phyloP scores from a whole-genome alignment of 345 rosid genomes.

The Theobroma cacao region DNA sequence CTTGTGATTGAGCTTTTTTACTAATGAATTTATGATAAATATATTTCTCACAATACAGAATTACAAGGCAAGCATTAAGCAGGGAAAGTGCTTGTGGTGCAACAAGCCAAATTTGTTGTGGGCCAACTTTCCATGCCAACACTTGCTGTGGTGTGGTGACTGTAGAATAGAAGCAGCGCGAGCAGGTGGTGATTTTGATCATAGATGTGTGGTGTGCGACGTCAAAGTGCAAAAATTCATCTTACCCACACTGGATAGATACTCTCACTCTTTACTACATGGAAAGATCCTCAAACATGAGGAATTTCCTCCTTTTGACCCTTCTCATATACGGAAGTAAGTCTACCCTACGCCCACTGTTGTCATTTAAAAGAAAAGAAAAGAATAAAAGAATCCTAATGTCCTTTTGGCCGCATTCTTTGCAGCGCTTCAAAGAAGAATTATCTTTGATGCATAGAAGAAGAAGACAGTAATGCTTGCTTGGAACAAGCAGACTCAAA shows the following conservation, averaged over 20 bases:
- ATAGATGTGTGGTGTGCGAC: conserved; percentile 79
- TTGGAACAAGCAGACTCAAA: neutral
- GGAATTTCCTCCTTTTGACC: conserved; percentile 16
- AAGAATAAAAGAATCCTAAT: neutral
- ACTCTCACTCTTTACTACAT: conserved; percentile 2
- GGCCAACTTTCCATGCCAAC: conserved; percentile 73
- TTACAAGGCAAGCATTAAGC: conserved; percentile 32
- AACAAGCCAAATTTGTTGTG: conserved; percentile 39
- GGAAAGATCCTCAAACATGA: neutral
- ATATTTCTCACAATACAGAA: conserved; percentile 30
- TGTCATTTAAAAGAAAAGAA: neutral
- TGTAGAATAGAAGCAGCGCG: conserved; percentile 41
- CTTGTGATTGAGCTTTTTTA: neutral
- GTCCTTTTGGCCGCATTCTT: neutral
- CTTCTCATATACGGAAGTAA: conserved; percentile 11
- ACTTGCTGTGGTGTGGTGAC: conserved; percentile 67
- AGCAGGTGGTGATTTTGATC: conserved; percentile 36
- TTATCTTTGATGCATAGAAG: neutral
- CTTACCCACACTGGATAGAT: conserved; percentile 23
- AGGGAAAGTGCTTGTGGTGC: conserved; percentile 68
- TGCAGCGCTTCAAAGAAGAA: neutral
- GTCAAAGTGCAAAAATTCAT: conserved; percentile 41
- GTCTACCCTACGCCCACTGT: neutral
- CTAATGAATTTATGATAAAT: neutral
- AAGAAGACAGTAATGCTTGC: neutral